Conservation (phyloP, 192 early-diverging fungal species). For the Rhizophlyctis rosea region DNA sequence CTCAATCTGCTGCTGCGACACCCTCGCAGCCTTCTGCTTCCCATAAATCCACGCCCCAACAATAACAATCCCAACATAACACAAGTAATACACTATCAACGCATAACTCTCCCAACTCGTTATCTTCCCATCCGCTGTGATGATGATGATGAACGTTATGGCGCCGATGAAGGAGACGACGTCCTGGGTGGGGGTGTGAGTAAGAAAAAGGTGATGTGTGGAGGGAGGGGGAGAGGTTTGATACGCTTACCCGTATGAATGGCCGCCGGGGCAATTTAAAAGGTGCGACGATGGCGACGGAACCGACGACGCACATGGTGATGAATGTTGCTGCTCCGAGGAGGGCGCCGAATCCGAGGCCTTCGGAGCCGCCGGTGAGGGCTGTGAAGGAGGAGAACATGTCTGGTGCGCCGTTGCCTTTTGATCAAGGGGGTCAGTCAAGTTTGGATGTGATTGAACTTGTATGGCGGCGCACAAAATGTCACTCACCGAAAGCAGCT, state of each 20-base stretch:
- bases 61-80: constrained; percentile 62
- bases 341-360: constrained; percentile 88
- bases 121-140: constrained; percentile 56
- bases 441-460: neutral
- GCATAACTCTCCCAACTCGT: constrained; percentile 51
- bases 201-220: neutral
- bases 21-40: constrained; percentile 19
- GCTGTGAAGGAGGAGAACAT: constrained; percentile 82
- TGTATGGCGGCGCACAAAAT: neutral
- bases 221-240: neutral
- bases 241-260: constrained; percentile 15
- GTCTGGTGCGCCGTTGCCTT: constrained; percentile 92
- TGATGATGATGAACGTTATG: constrained; percentile 48
- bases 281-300: constrained; percentile 76
- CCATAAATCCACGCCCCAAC: constrained; percentile 45
- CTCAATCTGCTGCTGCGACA: too few relatives aligned
- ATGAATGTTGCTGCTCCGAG: constrained; percentile 86
- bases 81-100: constrained; percentile 55
- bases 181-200: constrained; percentile 55
- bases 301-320: constrained; percentile 76
- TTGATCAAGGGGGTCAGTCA: constrained; percentile 10
- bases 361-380: constrained; percentile 26
- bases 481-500: constrained; percentile 39
- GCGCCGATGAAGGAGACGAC: constrained; percentile 70
- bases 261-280: constrained; percentile 50